These are phyloP conservation scores for Coniochaeta prunicola DNA, from an alignment of 2,329 filamentous ascomycete genomes.

Conservation along the genomic window DNA sequence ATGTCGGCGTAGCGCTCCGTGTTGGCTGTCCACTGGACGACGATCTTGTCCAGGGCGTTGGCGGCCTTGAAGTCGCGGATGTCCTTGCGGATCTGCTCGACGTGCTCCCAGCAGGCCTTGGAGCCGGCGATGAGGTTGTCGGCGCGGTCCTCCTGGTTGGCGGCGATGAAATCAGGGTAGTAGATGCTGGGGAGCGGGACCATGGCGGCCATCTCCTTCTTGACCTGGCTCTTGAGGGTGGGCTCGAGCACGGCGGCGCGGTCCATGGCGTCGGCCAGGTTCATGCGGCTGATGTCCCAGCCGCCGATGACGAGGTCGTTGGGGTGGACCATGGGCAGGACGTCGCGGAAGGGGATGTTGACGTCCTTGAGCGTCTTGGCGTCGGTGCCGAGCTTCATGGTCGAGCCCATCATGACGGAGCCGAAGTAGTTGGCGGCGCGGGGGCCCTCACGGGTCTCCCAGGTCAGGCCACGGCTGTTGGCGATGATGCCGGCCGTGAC, in stretches of 20 bases:
- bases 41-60: conserved; percentile 86
- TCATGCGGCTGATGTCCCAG: conserved; percentile 93
- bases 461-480: conserved; percentile 77
- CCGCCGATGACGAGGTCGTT: conserved; percentile 93
- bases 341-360: conserved; percentile 91
- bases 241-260: conserved; percentile 92
- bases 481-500: conserved; percentile 96
- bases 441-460: conserved; percentile 89
- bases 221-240: conserved; percentile 80
- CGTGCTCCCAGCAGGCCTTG: conserved; percentile 80
- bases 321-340: conserved; percentile 94
- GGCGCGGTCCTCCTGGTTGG: conserved; percentile 94
- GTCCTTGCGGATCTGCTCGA: conserved; percentile 87
- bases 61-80: conserved; percentile 88
- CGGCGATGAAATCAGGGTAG: conserved; percentile 98
- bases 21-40: conserved; percentile 98
- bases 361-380: conserved; percentile 77
- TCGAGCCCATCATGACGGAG: conserved; percentile 94
- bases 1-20: conserved; percentile 94
- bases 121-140: conserved; percentile 81
- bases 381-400: conserved; percentile 91
- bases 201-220: conserved; percentile 88
- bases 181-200: conserved; percentile 90
- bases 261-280: conserved; percentile 89
- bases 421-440: conserved; percentile 95